phyloP scores from a whole-genome alignment of 352 stramenopile species.

The Phytophthora litchii region DNA sequence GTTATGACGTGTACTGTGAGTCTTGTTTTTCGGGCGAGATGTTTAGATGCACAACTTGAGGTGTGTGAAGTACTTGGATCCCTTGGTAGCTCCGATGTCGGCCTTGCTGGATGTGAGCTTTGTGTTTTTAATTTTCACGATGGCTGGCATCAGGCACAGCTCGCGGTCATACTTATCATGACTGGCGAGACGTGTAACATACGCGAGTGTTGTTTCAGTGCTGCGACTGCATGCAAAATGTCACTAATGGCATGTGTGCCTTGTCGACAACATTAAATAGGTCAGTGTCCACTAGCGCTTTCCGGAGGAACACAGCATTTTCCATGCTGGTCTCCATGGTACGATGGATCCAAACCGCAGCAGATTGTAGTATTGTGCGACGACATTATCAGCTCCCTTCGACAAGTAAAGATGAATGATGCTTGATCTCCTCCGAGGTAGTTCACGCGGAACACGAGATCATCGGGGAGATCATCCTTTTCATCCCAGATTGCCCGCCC shows the following conservation, averaged over 20 bases:
- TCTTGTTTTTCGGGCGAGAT: no score
- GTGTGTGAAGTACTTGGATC: conserved; percentile 12
- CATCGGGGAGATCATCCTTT: conserved; percentile 65
- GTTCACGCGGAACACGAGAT: conserved; percentile 69
- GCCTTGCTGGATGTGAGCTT: conserved; percentile 28
- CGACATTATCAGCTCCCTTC: conserved; percentile 70
- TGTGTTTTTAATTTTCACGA: conserved; percentile 62
- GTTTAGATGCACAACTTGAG: conserved; percentile 24
- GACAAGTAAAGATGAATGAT: conserved; percentile 93
- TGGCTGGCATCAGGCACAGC: conserved; percentile 51
- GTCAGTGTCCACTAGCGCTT: conserved; percentile 60
- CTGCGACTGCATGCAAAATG: conserved; percentile 75
- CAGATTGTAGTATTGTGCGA: conserved; percentile 32
- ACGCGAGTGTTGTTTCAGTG: conserved; percentile 64
- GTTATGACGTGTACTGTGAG: no score
- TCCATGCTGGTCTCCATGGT: conserved; percentile 90
- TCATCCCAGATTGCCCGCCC: conserved; percentile 88
- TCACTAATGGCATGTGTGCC: conserved; percentile 88
- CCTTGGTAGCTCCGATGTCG: neutral
- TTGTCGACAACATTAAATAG: conserved; percentile 88
- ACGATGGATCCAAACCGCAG: conserved; percentile 33
- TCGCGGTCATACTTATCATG: conserved; percentile 51
- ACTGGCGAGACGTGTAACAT: conserved; percentile 54
- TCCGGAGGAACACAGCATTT: conserved; percentile 76
- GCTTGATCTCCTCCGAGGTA: conserved; percentile 78